Conservation (phyloP, 2,329 filamentous ascomycete species). For the Fusarium sp. region DNA sequence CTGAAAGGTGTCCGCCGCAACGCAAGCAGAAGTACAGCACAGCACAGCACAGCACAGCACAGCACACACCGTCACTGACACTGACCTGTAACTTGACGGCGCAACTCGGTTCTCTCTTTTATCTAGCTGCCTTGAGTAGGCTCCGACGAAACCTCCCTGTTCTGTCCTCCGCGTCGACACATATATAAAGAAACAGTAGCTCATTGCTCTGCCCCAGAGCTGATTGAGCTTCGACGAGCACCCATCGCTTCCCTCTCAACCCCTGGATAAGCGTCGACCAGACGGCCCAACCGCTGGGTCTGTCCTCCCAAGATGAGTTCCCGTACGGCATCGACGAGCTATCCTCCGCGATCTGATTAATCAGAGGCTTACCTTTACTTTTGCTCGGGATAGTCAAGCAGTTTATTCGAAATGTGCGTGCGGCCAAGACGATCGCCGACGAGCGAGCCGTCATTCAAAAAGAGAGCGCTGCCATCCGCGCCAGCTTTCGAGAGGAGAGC, state of each 20-base stretch:
- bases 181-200: neutral
- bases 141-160: constrained; percentile 12
- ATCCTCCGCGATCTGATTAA: constrained; percentile 1
- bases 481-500: constrained; percentile 97
- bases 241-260: constrained; percentile 23
- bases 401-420: constrained; percentile 98
- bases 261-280: constrained; percentile 42
- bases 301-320: constrained; percentile 53
- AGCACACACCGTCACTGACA: constrained; percentile 40
- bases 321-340: constrained; percentile 43
- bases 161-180: neutral
- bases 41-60: constrained; percentile 33
- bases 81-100: constrained; percentile 33
- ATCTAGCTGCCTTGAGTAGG: constrained; percentile 42
- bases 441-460: constrained; percentile 98
- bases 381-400: constrained; percentile 80
- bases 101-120: constrained; percentile 34
- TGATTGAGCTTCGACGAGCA: constrained; percentile 36
- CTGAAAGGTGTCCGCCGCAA: constrained; percentile 44
- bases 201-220: constrained; percentile 25
- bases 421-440: constrained; percentile 98
- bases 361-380: constrained; percentile 20
- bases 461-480: constrained; percentile 96
- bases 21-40: constrained; percentile 31
- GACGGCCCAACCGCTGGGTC: constrained; percentile 46